phyloP scores from a whole-genome alignment of 2,329 filamentous ascomycete genomes.

The Diaporthe vexans region DNA sequence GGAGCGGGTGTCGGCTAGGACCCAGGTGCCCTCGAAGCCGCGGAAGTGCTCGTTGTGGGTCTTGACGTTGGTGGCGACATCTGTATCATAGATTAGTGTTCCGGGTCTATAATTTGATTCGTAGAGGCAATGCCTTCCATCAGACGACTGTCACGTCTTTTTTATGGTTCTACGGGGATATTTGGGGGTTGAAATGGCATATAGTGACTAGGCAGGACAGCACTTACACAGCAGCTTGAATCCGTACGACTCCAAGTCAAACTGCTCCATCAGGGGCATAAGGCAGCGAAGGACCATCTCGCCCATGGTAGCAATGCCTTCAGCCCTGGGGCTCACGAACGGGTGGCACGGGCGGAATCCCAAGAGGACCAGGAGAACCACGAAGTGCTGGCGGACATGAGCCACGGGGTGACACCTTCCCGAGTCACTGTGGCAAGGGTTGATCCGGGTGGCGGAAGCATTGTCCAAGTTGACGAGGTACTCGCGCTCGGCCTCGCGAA shows the following conservation, averaged over 20 bases:
- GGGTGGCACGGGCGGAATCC: not conserved
- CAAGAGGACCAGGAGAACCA: not conserved
- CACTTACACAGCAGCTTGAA: constrained; percentile 13
- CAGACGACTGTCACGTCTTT: not conserved
- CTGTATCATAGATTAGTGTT: not conserved
- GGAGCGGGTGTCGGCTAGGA: constrained; percentile 4
- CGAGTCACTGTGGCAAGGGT: not conserved
- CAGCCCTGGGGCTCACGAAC: not conserved
- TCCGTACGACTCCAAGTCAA: constrained; percentile 20
- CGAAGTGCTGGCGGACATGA: not conserved
- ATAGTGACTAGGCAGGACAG: too few species aligned
- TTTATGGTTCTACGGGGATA: too few species aligned
- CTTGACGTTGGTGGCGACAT: not conserved
- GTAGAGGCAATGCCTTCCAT: not conserved
- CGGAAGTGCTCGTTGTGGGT: not conserved
- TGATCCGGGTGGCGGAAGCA: not conserved
- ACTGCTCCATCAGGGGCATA: not conserved
- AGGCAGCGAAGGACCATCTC: constrained; percentile 17
- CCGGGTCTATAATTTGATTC: not conserved
- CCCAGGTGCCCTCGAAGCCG: constrained; percentile 13
- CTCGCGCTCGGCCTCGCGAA: not conserved
- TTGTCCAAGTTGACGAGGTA: constrained; percentile 1
- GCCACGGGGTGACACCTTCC: not conserved
- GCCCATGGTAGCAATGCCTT: not conserved
- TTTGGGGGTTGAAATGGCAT: too few species aligned